phyloP scores from a whole-genome alignment of 2,329 filamentous ascomycete genomes.

The Ceratocystis smalleyi region DNA sequence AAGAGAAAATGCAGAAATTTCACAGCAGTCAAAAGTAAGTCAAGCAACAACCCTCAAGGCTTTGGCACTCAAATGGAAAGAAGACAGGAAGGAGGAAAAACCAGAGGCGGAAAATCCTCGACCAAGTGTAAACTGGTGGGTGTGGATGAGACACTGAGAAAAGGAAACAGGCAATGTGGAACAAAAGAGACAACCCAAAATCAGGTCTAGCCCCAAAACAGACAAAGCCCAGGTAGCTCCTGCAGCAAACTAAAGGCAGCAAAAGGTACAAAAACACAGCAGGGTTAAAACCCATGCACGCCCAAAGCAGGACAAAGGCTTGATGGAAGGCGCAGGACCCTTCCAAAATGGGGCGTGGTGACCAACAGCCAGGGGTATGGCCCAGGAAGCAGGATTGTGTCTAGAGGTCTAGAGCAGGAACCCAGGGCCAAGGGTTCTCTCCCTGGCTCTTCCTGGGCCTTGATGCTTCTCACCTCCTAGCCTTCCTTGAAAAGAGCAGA shows the following conservation, averaged over 20 bases:
- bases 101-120: background rate
- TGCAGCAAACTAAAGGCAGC: background rate
- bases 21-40: background rate
- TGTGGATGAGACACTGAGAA: background rate
- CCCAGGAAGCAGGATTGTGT: conserved; percentile 1
- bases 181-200: background rate
- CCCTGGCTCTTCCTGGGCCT: background rate
- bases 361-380: background rate
- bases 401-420: conserved; percentile 1
- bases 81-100: background rate
- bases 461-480: background rate
- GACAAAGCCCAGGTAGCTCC: background rate
- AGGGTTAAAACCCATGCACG: background rate
- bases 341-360: conserved; percentile 1
- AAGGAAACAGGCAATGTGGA: conserved; percentile 5
- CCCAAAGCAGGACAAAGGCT: background rate
- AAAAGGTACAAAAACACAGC: background rate
- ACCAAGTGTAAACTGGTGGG: background rate
- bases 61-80: background rate
- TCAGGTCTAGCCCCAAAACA: background rate
- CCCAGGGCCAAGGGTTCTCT: background rate
- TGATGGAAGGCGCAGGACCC: background rate
- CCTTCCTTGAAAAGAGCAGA: background rate
- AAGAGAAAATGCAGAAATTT: background rate
- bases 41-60: background rate